phyloP scores from a whole-genome alignment of 1,284 basidiomycete genomes.

The Pisolithus thermaeus region DNA sequence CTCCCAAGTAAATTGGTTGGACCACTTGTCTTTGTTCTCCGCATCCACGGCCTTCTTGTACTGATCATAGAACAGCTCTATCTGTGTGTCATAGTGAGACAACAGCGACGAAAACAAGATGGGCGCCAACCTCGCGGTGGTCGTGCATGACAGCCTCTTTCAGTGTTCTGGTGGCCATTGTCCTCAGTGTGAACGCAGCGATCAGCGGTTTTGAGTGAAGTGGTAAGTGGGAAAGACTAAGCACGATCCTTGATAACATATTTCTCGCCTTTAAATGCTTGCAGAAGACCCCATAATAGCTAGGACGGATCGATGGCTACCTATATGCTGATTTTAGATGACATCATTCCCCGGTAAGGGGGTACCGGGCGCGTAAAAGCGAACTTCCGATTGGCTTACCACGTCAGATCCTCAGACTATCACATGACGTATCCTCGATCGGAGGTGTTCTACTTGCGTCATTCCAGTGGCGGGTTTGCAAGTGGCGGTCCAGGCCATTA shows the following conservation, averaged over 20 bases:
- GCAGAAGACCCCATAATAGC: too few species aligned
- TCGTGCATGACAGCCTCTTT: constrained; percentile 1
- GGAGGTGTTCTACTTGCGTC: too few species aligned
- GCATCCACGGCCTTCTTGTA: constrained; percentile 42
- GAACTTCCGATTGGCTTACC: too few species aligned
- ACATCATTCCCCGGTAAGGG: too few species aligned
- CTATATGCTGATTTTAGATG: too few species aligned
- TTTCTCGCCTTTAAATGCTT: not conserved
- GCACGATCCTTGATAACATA: not conserved
- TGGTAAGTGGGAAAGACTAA: not conserved
- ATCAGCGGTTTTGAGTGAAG: not conserved
- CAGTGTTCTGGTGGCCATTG: constrained; percentile 1
- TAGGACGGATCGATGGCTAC: too few species aligned
- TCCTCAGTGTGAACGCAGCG: not conserved
- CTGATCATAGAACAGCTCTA: constrained; percentile 53
- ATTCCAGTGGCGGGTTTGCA: too few species aligned
- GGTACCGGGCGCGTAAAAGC: too few species aligned
- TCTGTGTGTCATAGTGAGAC: constrained; percentile 22
- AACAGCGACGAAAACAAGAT: not conserved
- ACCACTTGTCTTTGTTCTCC: constrained; percentile 49
- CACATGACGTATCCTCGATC: too few species aligned
- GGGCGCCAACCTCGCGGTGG: constrained; percentile 1
- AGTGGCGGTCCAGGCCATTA: too few species aligned
- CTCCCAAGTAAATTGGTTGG: constrained; percentile 54
- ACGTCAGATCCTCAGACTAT: too few species aligned